Evolutionary conservation across 2,329 filamentous ascomycete species (phyloP), one percentile per base, ranked within the genome.

Genomic region (Diaporthe ampelina): DNA sequence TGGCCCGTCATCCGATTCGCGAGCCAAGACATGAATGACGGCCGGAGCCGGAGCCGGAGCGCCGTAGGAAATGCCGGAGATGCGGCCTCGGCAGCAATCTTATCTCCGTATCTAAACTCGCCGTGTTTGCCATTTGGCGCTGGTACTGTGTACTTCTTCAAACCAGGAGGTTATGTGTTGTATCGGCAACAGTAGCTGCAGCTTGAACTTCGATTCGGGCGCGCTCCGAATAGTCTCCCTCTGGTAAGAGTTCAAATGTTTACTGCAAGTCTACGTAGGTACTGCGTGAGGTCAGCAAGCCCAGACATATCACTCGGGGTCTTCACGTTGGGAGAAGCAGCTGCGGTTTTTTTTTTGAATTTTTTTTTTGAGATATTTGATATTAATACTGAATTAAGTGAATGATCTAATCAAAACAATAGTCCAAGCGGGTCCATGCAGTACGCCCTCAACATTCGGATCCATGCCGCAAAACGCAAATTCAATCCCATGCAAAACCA

Each of bases 401-500:
- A 40, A 54, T 2, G 48, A 40, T 40, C 19, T 26, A 15, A 13
- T 56, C n/a, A 63, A 43, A 32, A 26, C 26, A 52, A 19, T 61
- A 24, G 29, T 37, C 43, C 69, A 61, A 37, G 26, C 35, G 56
- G 24, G 4, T 50, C 40, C 21, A 13, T 24, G n/a, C 43, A 50
- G n/a, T 54, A 56, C 70, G 29, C 50, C 50, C 24, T 24, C 24
- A 10, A 29, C 11, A 35, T 26, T 37, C 45, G 32, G 24, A 43
- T 50, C 43, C 54, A 70, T 58, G 52, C 67, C 54, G 24, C 32
- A 13, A 50, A 35, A 56, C 26, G 21, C 15, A 61, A 24, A 71
- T 29, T 24, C 9, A 37, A 61, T 7, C 43, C 45, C 70, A 17
- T 54, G 57, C 57, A 63, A 72, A n/a, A 26, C 45, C 35, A 63